Evolutionary conservation across 768 basidiomycete species (phyloP).

Genomic region (Lyophyllum shimeji): DNA sequence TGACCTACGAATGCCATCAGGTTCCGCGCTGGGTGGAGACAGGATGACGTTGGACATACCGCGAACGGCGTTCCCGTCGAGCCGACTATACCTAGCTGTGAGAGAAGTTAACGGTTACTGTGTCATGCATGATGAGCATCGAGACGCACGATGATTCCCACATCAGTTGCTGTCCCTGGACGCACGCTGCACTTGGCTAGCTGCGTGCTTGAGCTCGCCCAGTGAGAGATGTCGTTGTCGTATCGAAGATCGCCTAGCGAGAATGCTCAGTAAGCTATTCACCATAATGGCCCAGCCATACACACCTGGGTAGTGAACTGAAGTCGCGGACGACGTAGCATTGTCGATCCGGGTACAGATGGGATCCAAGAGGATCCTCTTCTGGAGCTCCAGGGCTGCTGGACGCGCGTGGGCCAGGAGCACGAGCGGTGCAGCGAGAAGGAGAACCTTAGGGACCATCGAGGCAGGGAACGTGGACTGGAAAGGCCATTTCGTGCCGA

Average conservation of each 20-base stretch:
- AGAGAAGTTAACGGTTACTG: background rate
- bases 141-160: slow-evolving; percentile 45
- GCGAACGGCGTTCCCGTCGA: slow-evolving; percentile 51
- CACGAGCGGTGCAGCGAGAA: background rate
- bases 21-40: background rate
- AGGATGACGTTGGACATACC: slow-evolving; percentile 27
- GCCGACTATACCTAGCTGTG: slow-evolving; percentile 48
- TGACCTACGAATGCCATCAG: slow-evolving; percentile 38
- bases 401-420: background rate
- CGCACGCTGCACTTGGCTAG: slow-evolving; percentile 54
- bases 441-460: background rate
- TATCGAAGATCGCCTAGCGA: slow-evolving; percentile 30
- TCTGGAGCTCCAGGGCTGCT: background rate
- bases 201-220: slow-evolving; percentile 50
- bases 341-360: slow-evolving; percentile 36
- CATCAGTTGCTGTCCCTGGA: slow-evolving; percentile 52
- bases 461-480: background rate
- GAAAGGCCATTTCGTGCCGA: background rate
- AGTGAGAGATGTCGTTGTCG: slow-evolving; percentile 44
- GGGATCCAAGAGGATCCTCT: slow-evolving; percentile 12
- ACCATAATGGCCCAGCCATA: background rate
- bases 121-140: background rate
- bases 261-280: background rate
- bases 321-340: slow-evolving; percentile 41
- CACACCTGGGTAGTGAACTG: slow-evolving; percentile 44